Conservation (phyloP, 805 yeast genomes). For the Metschnikowia kunwiensis region DNA sequence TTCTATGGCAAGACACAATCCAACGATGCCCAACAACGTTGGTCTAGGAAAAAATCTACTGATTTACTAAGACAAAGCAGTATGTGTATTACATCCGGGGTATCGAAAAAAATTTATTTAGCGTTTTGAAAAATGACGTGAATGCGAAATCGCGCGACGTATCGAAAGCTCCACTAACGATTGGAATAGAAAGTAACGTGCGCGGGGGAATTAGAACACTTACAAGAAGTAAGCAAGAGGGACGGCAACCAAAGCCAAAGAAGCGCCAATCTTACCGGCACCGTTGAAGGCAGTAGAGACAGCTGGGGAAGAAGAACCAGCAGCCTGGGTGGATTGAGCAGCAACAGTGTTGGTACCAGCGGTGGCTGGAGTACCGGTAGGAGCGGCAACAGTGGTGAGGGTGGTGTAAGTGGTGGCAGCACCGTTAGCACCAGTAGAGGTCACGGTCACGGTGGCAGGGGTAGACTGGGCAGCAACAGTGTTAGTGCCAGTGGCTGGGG, state of each 20-base stretch:
- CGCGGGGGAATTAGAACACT: slow-evolving; percentile 6
- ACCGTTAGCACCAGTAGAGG: slow-evolving; percentile 7
- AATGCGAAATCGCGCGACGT: neutral
- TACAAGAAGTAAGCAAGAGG: slow-evolving; percentile 38
- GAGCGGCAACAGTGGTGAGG: slow-evolving; percentile 5
- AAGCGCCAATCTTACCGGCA: slow-evolving; percentile 23
- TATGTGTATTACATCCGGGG: too few relatives aligned
- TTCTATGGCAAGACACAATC: too few relatives aligned
- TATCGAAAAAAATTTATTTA: neutral
- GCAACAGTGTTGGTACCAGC: neutral
- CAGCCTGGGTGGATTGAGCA: slow-evolving; percentile 2
- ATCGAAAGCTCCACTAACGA: neutral
- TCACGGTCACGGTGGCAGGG: slow-evolving; percentile 2
- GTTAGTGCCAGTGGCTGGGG: slow-evolving; percentile 20
- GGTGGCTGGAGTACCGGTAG: slow-evolving; percentile 4
- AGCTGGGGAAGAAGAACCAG: slow-evolving; percentile 4
- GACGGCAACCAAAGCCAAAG: slow-evolving; percentile 30
- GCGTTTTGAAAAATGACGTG: neutral
- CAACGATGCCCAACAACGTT: too few relatives aligned
- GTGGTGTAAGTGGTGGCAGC: neutral
- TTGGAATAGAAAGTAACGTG: neutral
- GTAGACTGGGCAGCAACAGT: slow-evolving; percentile 3
- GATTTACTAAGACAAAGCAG: too few relatives aligned
- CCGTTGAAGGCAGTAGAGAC: slow-evolving; percentile 17
- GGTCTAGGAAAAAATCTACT: too few relatives aligned